Evolutionary conservation across 768 basidiomycete genomes (phyloP).

Genomic region (Pleurotus giganteus): DNA sequence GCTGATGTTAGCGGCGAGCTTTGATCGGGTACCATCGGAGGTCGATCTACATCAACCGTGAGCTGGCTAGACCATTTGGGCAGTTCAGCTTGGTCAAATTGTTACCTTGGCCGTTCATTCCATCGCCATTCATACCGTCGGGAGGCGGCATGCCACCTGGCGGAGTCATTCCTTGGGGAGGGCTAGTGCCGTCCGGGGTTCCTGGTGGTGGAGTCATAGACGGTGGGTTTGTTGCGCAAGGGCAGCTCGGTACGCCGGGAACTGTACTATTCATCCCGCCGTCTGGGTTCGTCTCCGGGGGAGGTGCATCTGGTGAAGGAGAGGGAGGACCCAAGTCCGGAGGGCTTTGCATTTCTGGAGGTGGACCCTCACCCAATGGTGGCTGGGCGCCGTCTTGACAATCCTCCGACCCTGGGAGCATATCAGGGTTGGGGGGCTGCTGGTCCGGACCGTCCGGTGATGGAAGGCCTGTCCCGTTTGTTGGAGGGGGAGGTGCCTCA

Average conservation of each 20-base stretch:
- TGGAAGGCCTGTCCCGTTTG: background rate
- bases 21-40: background rate
- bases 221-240: background rate
- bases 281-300: background rate
- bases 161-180: no score
- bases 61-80: background rate
- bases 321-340: no score
- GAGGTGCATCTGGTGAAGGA: background rate
- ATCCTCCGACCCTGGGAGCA: background rate
- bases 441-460: background rate
- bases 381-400: background rate
- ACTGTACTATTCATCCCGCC: background rate
- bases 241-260: background rate
- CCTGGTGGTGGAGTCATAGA: background rate
- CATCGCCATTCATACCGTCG: background rate
- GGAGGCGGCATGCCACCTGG: background rate
- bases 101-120: background rate
- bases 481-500: background rate
- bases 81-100: background rate
- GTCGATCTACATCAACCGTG: background rate
- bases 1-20: background rate
- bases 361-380: background rate
- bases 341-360: no score
- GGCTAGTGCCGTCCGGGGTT: background rate
- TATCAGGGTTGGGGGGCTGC: no score